Percentiles rank a stretch among this genome's conserved stretches.
Conservation (phyloP, 352 stramenopile species). For the Thalassiosira exigua region DNA sequence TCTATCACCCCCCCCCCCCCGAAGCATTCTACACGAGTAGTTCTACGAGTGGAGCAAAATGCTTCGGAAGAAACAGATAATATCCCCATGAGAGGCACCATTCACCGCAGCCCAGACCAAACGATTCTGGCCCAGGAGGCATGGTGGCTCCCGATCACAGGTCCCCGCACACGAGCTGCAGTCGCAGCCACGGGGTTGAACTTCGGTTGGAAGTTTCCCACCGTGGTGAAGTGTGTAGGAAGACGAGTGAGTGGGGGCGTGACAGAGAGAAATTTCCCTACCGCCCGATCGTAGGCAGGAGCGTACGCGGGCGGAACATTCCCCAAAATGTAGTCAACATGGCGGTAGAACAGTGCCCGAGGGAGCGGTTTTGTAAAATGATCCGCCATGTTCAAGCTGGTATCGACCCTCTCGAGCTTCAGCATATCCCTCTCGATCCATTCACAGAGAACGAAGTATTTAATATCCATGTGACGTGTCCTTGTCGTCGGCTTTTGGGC, state of each 20-base stretch:
- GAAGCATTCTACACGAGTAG: not conserved
- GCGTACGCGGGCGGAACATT: slow-evolving; percentile 23
- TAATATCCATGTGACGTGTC: slow-evolving; percentile 58
- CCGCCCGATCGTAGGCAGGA: not conserved
- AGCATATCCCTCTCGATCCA: slow-evolving; percentile 47
- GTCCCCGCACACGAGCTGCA: not conserved
- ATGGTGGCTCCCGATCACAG: not conserved
- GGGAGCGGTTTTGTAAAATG: slow-evolving; percentile 33
- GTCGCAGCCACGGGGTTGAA: too few relatives aligned
- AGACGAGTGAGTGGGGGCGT: not conserved
- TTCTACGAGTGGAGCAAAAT: not conserved
- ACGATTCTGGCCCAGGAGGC: not conserved
- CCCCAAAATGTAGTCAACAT: slow-evolving; percentile 33
- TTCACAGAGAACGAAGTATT: slow-evolving; percentile 38
- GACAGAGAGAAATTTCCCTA: not conserved
- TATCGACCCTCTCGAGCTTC: slow-evolving; percentile 21
- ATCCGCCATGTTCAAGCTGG: slow-evolving; percentile 33
- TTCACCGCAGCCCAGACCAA: not conserved
- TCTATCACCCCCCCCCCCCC: not conserved
- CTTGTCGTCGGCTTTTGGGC: slow-evolving; percentile 33
- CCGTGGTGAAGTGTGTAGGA: not conserved
- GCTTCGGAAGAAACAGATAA: not conserved
- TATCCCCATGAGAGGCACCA: not conserved
- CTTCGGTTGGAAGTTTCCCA: too few relatives aligned
- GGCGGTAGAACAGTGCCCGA: slow-evolving; percentile 22